Evolutionary conservation across 306 rosid species (phyloP).

Genomic region (Malus sylvestris): DNA sequence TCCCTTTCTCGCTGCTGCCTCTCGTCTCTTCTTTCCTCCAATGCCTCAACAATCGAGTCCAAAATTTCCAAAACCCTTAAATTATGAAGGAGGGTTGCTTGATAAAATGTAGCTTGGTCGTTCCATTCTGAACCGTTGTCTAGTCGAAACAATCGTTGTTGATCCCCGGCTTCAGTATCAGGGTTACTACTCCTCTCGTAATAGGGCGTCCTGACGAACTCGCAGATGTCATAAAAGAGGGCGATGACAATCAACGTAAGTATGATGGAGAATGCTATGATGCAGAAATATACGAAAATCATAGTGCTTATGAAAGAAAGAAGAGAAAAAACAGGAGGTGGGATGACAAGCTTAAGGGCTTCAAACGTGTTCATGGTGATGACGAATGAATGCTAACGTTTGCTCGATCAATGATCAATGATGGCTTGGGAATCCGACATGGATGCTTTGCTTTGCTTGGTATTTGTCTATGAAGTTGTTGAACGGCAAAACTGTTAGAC

Average conservation of each 20-base stretch:
- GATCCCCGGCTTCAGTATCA: slow-evolving; percentile 4
- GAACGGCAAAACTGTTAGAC: not conserved
- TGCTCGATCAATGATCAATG: not conserved
- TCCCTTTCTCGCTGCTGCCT: not conserved
- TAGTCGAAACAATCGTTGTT: not conserved
- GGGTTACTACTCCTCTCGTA: not conserved
- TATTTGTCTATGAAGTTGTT: slow-evolving; percentile 10
- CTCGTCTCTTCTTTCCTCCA: slow-evolving; percentile 1
- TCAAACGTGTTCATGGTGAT: not conserved
- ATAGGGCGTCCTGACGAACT: not conserved
- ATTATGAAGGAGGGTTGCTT: not conserved
- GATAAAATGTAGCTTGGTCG: not conserved
- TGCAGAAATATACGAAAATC: slow-evolving; percentile 13
- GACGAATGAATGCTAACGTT: not conserved
- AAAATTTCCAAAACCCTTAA: slow-evolving; percentile 15
- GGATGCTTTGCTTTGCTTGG: not conserved
- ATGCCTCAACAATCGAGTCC: slow-evolving; percentile 6
- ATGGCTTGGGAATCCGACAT: not conserved
- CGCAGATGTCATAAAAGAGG: slow-evolving; percentile 2
- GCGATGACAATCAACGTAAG: slow-evolving; percentile 9
- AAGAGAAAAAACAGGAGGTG: slow-evolving; percentile 9
- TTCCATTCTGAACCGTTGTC: not conserved
- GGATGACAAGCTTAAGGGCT: not conserved
- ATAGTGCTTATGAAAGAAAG: not conserved
- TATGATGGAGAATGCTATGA: slow-evolving; percentile 13